Base-by-base conservation (phyloP, 1,284 basidiomycete species). In the Rhodofomes roseus region DNA sequence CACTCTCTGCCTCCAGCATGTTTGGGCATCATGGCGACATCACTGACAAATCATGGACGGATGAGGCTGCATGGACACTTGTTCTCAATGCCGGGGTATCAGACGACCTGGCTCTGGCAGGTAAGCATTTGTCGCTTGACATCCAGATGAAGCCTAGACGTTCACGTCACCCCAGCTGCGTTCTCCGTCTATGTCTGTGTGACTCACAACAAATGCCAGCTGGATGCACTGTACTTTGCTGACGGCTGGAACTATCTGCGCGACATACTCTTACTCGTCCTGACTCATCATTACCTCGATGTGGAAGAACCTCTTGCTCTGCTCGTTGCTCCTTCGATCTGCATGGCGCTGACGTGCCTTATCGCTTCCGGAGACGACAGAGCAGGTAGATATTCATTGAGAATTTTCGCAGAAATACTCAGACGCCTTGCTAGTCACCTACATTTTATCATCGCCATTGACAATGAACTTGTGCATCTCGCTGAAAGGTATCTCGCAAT, bases 181-280 rank as follows among this genome's bases (percentile, higher is more conserved):
- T 78, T 88, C 63, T 75, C 86, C 8, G 68, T 77, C 36, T 83
- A 81, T 64, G 66, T 86, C 37, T 60, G 73, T 12, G 68, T 59
- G 8, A 62, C 68, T 14, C 63, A 69, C 14, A 60, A 60, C 14
- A 62, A 63, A 20, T 59, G 48, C n/a, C 7, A 61, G 12, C 66
- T 65, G 41, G 76, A 80, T 55, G 57, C 74, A 5, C 66, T 85
- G 36, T 66, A 70, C 34, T 74, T 73, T 56, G 71, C 77, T 1
- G 86, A 87, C 66, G 77, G 80, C 40, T 84, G 84, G 81, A 74
- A 82, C 56, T 77, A 80, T 64, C 68, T 90, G 50, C 72, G 80
- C 34, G 81, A 85, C 58, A 71, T 74, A 1, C 67, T 85, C 4
- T 61, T 84, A 11, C 69, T 82, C 31, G 79, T 84, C 41, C 65